Evolutionary conservation across 495 filamentous ascomycete species (phyloP).

Genomic region (Aspergillus kassunensis): DNA sequence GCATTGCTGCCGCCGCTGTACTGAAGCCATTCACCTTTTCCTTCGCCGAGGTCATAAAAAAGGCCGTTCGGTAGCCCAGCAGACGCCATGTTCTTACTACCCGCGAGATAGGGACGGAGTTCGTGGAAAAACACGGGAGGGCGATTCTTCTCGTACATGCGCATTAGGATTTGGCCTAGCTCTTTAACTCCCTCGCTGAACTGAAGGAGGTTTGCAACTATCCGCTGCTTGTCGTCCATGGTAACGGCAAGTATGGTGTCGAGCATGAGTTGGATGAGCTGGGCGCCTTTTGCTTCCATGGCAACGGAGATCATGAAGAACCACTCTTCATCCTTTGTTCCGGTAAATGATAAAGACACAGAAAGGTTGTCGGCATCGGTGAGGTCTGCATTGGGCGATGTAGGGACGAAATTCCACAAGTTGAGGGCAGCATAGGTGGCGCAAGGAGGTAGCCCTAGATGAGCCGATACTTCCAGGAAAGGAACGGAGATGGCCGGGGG

Average conservation of each 20-base stretch:
- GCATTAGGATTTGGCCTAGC: conserved; percentile 63
- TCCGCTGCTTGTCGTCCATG: conserved; percentile 56
- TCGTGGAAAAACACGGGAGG: conserved; percentile 86
- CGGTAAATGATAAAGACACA: conserved; percentile 82
- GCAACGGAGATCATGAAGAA: conserved; percentile 94
- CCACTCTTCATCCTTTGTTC: conserved; percentile 92
- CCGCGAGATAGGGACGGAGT: conserved; percentile 87
- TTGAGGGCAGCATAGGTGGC: conserved; percentile 88
- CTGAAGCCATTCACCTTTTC: conserved; percentile 65
- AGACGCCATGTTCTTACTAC: conserved; percentile 92
- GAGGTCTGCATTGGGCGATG: conserved; percentile 65
- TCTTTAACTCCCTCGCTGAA: conserved; percentile 82
- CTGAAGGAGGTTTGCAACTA: conserved; percentile 63
- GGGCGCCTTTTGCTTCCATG: conserved; percentile 86
- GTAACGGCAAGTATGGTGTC: conserved; percentile 71
- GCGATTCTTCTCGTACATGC: conserved; percentile 86
- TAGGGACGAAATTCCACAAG: conserved; percentile 88
- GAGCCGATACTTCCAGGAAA: conserved; percentile 68
- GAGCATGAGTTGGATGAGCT: conserved; percentile 80
- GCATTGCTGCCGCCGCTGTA: conserved; percentile 90
- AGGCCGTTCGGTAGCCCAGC: conserved; percentile 86
- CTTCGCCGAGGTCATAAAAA: conserved; percentile 76
- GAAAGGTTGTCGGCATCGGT: conserved; percentile 81
- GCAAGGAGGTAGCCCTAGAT: conserved; percentile 83
- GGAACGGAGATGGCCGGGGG: conserved; percentile 79